phyloP scores from a whole-genome alignment of 2,329 filamentous ascomycete genomes.

The Aspergillus amoenus region DNA sequence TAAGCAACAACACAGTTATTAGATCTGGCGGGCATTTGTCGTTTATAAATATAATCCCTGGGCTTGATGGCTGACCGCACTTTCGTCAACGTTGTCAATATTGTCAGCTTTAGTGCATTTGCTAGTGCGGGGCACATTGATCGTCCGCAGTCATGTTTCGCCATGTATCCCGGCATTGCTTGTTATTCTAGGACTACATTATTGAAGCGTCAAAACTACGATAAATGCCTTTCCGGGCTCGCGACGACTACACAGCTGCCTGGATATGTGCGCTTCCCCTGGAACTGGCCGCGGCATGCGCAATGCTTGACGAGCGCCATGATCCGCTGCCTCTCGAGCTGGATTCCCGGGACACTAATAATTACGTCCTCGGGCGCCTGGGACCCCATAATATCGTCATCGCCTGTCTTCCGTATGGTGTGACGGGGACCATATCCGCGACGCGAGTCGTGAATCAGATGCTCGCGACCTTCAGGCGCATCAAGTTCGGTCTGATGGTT shows the following conservation, averaged over 20 bases:
- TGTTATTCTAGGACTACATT: no score
- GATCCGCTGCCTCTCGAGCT: background rate
- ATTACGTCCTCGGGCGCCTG: slow-evolving; percentile 19
- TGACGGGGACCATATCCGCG: background rate
- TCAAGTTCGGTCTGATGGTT: slow-evolving; percentile 12
- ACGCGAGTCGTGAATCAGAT: background rate
- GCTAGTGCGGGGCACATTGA: no score
- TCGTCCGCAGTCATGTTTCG: no score
- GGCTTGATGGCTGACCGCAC: no score
- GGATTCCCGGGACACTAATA: slow-evolving; percentile 8
- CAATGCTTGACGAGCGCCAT: slow-evolving; percentile 14
- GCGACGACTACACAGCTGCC: slow-evolving; percentile 15
- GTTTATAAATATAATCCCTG: no score
- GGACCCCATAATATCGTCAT: slow-evolving; percentile 19
- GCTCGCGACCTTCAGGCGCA: background rate
- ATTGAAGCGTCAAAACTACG: no score
- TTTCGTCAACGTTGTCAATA: no score
- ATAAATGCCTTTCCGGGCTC: no score
- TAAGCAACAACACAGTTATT: no score
- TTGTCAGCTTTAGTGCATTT: no score
- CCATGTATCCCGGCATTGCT: no score
- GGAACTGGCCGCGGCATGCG: slow-evolving; percentile 17
- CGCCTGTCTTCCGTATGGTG: slow-evolving; percentile 11
- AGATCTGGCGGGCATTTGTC: no score
- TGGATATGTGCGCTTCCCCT: slow-evolving; percentile 19